Conservation (phyloP, 2,329 filamentous ascomycete genomes). For the Dactylonectria macrodidyma region DNA sequence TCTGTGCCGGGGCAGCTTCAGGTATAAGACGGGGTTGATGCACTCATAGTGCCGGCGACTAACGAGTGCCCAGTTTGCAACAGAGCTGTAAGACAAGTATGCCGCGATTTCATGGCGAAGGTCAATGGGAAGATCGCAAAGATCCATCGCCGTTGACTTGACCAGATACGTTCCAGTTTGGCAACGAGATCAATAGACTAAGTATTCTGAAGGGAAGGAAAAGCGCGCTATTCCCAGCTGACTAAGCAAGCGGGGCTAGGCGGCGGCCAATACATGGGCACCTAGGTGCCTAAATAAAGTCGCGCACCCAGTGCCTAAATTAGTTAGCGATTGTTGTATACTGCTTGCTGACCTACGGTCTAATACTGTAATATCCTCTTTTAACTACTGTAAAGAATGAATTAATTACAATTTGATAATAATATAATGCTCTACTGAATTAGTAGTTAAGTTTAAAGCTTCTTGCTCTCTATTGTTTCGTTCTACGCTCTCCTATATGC, state of each 20-base stretch:
- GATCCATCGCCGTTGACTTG: slow-evolving; percentile 8
- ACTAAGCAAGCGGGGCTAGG: neutral
- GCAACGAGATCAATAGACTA: neutral
- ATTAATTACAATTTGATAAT: no score
- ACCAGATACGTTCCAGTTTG: neutral
- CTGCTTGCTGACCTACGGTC: no score
- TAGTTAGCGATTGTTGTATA: no score
- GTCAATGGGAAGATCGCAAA: slow-evolving; percentile 14
- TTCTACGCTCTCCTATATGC: no score
- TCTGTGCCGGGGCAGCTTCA: neutral
- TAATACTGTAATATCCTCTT: no score
- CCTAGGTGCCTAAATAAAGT: no score
- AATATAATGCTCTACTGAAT: no score
- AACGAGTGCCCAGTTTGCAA: slow-evolving; percentile 16
- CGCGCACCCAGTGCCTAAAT: no score
- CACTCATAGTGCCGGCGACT: neutral
- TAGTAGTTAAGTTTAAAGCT: no score
- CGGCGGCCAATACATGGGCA: no score
- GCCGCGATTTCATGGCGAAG: slow-evolving; percentile 22
- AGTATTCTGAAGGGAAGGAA: neutral
- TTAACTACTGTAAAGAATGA: no score
- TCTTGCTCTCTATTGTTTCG: no score
- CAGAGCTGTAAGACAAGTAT: slow-evolving; percentile 17
- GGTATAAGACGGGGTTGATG: neutral
- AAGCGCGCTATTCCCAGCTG: neutral